Evolutionary conservation across 2,329 filamentous ascomycete species (phyloP).

Genomic region (Fusarium azukiicola): DNA sequence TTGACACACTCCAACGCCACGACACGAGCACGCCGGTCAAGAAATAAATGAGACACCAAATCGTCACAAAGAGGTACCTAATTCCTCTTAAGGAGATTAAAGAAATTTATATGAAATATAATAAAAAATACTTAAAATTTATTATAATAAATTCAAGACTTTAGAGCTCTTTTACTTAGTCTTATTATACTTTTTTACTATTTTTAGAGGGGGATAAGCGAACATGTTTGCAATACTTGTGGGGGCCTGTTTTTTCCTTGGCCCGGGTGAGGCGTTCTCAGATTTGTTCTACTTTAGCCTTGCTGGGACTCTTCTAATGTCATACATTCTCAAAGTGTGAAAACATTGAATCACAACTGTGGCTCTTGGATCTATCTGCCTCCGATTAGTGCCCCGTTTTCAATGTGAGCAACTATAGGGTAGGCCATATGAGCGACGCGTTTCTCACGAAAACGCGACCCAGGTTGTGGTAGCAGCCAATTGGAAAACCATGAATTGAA

Average conservation of each 20-base stretch:
- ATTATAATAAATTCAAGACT: too few species aligned
- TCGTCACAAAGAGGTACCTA: too few species aligned
- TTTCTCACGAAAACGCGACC: not conserved
- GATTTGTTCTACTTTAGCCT: not conserved
- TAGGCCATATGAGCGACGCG: not conserved
- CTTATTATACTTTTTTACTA: too few species aligned
- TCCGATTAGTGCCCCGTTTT: not conserved
- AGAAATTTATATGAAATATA: too few species aligned
- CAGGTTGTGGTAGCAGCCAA: not conserved
- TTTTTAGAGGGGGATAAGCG: too few species aligned
- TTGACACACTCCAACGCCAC: not conserved
- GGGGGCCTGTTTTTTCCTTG: too few species aligned
- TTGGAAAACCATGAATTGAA: not conserved
- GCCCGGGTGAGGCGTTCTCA: not conserved
- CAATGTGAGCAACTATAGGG: not conserved
- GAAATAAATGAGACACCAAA: too few species aligned
- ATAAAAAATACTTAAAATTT: too few species aligned
- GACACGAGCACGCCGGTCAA: not conserved
- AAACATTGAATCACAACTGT: not conserved
- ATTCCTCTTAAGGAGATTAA: too few species aligned
- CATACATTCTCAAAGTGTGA: not conserved
- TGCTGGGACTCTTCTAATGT: not conserved
- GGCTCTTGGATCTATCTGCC: not conserved
- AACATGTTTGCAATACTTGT: too few species aligned
- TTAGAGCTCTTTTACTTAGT: too few species aligned